Conservation (phyloP, 805 yeast species). For the Metschnikowia vanudenii region DNA sequence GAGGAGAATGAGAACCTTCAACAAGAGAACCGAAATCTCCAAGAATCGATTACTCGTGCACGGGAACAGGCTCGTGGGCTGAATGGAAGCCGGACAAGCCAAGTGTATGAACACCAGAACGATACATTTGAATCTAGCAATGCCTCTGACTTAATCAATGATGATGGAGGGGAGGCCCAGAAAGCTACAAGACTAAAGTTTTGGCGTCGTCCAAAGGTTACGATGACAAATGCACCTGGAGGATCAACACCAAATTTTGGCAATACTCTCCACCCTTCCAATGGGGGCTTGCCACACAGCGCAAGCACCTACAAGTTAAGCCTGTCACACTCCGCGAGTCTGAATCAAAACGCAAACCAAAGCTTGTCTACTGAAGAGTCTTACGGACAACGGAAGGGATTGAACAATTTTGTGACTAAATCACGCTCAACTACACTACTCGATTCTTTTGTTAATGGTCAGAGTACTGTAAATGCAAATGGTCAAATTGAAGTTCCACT, state of each 20-base stretch:
- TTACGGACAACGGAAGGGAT: constrained; percentile 14
- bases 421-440: constrained; percentile 49
- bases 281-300: constrained; percentile 2
- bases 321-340: constrained; percentile 16
- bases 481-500: constrained; percentile 27
- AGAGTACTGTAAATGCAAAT: not conserved
- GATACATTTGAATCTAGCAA: constrained; percentile 11
- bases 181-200: constrained; percentile 44
- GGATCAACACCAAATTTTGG: constrained; percentile 6
- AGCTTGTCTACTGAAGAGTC: constrained; percentile 4
- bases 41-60: constrained; percentile 1
- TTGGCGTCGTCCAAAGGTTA: constrained; percentile 45
- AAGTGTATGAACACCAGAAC: constrained; percentile 6
- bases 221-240: constrained; percentile 15
- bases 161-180: constrained; percentile 32
- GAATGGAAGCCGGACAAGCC: constrained; percentile 7
- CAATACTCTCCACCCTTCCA: not conserved
- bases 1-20: constrained; percentile 21
- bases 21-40: constrained; percentile 4
- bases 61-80: not conserved
- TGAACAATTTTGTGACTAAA: constrained; percentile 29
- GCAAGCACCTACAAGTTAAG: constrained; percentile 13
- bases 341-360: constrained; percentile 2
- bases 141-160: constrained; percentile 11
- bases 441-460: constrained; percentile 30